Base-by-base conservation (phyloP, 805 yeast species). In the Komagataella phaffii region DNA sequence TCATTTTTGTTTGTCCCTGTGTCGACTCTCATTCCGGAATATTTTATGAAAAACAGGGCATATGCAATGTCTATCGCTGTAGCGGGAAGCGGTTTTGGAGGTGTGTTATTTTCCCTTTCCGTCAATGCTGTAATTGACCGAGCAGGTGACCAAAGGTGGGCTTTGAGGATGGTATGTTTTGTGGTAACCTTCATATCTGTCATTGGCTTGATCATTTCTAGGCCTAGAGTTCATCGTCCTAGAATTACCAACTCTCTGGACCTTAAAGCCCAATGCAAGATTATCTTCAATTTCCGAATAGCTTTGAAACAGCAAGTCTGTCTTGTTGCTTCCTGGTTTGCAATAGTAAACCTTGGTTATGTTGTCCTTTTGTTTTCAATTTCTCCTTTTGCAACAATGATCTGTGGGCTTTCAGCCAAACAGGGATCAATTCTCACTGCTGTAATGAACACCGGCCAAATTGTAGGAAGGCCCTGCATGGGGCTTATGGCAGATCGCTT, bases 1-100 rank as follows among this genome's bases (percentile, higher is more conserved):
- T 71, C 75, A 10, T 58, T 77, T 18, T 61, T 77, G n/a, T 76
- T 72, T 56, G 66, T 76, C n/a, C 81, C 82, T 0, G 70, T 75
- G 2, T 69, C 78, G 6, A 62, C 59, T 36, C 64, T 77, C 3
- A 56, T 80, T 19, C 77, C 84, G 0, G 67, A 74, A 6, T 80
- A 84, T 83, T 80, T 80, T 59, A 60, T 73, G 47, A 69, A 70
- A 43, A 66, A 64, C 43, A 65, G 77, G 51, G 75, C 79, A 1
- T 40, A 68, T 10, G 74, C 76, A 0, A 59, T 61, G 45, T 71
- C 75, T 12, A 52, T 72, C 4, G 64, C 65, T 7, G 63, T 70
- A 21, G 57, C 66, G 2, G 77, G 76, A 1, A 63, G 71, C 3
- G 77, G 78, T 24, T 53, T 64, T 4, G 77, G 78, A 24, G 77